phyloP scores from a whole-genome alignment of 2,329 filamentous ascomycete species.

The Bipolaris bicolor region DNA sequence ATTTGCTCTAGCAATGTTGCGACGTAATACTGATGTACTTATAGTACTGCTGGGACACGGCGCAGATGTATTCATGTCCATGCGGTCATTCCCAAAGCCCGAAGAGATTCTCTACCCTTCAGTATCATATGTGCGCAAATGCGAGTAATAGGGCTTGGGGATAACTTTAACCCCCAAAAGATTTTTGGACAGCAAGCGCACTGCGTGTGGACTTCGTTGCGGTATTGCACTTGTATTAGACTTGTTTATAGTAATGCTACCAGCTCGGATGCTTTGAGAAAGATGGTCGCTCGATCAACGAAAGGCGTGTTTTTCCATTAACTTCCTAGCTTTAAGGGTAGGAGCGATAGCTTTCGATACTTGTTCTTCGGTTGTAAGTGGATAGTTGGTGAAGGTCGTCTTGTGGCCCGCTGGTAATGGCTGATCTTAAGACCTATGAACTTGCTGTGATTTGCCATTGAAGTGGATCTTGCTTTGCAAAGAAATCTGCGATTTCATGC shows the following conservation, averaged over 20 bases:
- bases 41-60: too few species aligned
- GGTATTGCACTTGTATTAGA: too few species aligned
- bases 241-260: constrained; percentile 61
- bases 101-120: too few species aligned
- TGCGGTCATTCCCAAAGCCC: too few species aligned
- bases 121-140: too few species aligned
- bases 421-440: constrained; percentile 34
- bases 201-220: too few species aligned
- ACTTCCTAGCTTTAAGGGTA: constrained; percentile 81
- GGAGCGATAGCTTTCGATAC: constrained; percentile 79
- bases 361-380: constrained; percentile 75
- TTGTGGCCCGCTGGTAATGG: constrained; percentile 60
- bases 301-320: constrained; percentile 87
- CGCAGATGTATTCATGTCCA: too few species aligned
- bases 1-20: too few species aligned
- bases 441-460: constrained; percentile 35
- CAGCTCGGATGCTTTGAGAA: constrained; percentile 92
- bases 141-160: too few species aligned
- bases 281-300: constrained; percentile 86
- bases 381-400: constrained; percentile 77
- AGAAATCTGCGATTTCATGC: constrained; percentile 35
- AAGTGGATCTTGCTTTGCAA: constrained; percentile 35
- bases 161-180: too few species aligned
- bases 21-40: too few species aligned
- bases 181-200: too few species aligned